These are phyloP conservation scores for Oehlia diaphana DNA, from an alignment of 192 early-diverging fungal genomes.

Conservation along the genomic window DNA sequence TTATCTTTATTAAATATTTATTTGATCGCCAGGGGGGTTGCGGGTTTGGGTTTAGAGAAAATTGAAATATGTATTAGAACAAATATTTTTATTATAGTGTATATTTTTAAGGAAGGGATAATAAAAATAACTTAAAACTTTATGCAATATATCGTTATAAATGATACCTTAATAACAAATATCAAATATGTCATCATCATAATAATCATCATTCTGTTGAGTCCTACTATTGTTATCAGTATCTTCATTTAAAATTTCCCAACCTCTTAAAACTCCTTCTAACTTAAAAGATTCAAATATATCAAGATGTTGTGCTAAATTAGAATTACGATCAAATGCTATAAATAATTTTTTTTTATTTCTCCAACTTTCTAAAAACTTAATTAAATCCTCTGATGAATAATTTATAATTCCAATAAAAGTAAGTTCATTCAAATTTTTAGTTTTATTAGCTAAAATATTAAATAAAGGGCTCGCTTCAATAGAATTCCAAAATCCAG, in stretches of 20 bases:
- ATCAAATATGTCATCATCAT: no score
- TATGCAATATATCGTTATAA: no score
- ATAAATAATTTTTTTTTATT: neutral
- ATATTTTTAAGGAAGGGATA: no score
- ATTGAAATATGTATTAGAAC: no score
- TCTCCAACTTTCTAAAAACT: neutral
- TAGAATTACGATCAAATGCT: neutral
- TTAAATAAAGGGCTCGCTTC: neutral
- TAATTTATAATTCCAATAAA: neutral
- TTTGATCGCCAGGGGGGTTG: no score
- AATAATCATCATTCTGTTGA: no score
- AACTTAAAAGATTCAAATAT: neutral
- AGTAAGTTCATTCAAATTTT: neutral
- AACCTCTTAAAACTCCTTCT: neutral
- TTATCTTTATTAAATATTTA: no score
- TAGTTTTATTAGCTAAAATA: neutral
- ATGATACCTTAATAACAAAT: no score
- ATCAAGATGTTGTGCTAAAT: neutral
- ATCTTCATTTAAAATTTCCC: neutral
- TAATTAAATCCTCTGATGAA: neutral
- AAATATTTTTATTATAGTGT: no score
- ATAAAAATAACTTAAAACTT: no score
- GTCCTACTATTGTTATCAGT: no score
- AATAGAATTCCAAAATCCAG: neutral
- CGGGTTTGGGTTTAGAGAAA: no score